A percentile compares a stretch with the other conserved stretches of the same genome.
Conservation (phyloP, 495 filamentous ascomycete genomes). For the Lepidopterella palustris region DNA sequence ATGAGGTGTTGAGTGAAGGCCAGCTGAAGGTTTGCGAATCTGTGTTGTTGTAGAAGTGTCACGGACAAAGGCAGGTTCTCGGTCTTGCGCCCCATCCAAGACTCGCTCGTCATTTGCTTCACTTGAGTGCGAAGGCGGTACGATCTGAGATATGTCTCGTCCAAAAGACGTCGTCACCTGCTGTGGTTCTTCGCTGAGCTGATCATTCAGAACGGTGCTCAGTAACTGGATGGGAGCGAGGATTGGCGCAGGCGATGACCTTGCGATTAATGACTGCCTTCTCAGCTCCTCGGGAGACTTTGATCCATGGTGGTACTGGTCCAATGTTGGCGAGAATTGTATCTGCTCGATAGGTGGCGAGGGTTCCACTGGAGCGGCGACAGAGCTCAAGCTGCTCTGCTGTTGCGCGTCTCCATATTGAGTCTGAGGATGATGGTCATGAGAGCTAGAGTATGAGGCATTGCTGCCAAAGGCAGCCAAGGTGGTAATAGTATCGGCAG, state of each 20-base stretch:
- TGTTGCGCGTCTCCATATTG: conserved; percentile 14
- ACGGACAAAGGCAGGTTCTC: conserved; percentile 21
- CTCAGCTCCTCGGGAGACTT: conserved; percentile 35
- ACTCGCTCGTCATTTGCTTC: conserved; percentile 3
- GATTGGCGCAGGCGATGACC: conserved; percentile 22
- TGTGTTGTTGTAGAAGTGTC: conserved; percentile 26
- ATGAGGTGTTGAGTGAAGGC: conserved; percentile 1
- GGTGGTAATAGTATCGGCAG: conserved; percentile 32
- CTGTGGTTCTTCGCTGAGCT: conserved; percentile 11
- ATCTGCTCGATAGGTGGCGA: conserved; percentile 26
- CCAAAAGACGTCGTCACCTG: conserved; percentile 4
- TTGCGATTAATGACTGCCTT: conserved; percentile 23
- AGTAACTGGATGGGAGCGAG: conserved; percentile 33
- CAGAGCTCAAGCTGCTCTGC: conserved; percentile 25
- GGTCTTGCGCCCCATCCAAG: conserved; percentile 16
- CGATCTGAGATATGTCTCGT: conserved; percentile 17
- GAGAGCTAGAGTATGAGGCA: conserved; percentile 13
- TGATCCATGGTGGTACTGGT: conserved; percentile 37
- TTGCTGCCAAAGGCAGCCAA: conserved; percentile 21
- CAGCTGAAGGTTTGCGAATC: conserved; percentile 14
- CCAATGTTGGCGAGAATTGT: conserved; percentile 34
- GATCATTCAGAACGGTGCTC: conserved; percentile 7
- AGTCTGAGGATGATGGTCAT: conserved; percentile 16
- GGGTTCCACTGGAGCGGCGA: conserved; percentile 29
- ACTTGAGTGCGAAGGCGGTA: conserved; percentile 12